Conservation (phyloP, 2,329 filamentous ascomycete genomes). For the Eutypa lata region DNA sequence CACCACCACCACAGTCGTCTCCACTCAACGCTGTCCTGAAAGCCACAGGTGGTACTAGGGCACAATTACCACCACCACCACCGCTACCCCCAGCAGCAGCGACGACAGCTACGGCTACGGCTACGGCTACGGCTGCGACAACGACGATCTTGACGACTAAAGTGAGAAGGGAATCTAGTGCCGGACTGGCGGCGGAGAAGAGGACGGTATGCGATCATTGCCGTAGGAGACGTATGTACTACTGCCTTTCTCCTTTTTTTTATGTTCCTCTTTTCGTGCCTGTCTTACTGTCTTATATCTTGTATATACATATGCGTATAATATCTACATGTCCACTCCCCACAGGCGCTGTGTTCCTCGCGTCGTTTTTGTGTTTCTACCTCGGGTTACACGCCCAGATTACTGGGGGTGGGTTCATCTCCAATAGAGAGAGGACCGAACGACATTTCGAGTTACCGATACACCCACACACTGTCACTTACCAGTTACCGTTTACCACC, state of each 20-base stretch:
- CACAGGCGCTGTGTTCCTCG: not conserved
- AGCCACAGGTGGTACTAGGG: not conserved
- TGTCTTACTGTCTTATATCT: not conserved
- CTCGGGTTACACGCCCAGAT: not conserved
- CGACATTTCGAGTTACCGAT: not conserved
- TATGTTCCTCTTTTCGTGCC: not conserved
- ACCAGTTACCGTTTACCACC: too few relatives aligned
- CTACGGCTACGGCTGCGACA: not conserved
- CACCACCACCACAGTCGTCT: too few relatives aligned
- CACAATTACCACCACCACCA: not conserved
- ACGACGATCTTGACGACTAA: not conserved
- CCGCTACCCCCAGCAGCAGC: not conserved
- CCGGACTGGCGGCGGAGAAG: slow-evolving; percentile 14
- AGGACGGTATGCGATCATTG: slow-evolving; percentile 45
- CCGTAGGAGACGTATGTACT: slow-evolving; percentile 37
- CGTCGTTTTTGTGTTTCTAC: not conserved
- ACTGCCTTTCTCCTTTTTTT: slow-evolving; percentile 5
- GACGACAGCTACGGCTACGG: not conserved
- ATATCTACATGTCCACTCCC: not conserved
- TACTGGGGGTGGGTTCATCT: too few relatives aligned
- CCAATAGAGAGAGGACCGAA: too few relatives aligned
- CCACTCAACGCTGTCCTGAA: not conserved
- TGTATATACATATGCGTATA: not conserved
- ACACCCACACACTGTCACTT: not conserved
- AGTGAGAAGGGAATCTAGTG: slow-evolving; percentile 1